phyloP scores from a whole-genome alignment of 2,329 filamentous ascomycete species.

The Ceratocystis albifundus region DNA sequence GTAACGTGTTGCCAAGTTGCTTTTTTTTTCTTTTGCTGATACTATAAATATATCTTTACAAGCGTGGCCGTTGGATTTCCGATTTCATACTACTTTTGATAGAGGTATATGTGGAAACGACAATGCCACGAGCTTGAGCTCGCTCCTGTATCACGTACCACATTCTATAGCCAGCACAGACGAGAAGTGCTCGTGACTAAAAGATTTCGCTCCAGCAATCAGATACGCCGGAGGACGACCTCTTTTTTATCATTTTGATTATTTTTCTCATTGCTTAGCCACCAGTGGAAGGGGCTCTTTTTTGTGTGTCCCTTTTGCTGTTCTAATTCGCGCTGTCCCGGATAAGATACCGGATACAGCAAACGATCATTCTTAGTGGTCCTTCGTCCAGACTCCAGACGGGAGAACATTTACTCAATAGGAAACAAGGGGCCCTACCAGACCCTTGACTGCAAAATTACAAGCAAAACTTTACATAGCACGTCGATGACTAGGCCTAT shows the following conservation, averaged over 20 bases:
- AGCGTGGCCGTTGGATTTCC: background rate
- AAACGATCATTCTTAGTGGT: too few relatives aligned
- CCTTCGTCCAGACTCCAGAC: background rate
- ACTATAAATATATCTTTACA: background rate
- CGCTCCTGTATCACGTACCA: background rate
- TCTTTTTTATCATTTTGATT: conserved; percentile 1
- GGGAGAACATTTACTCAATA: background rate
- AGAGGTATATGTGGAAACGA: background rate
- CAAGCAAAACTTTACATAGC: background rate
- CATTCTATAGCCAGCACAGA: conserved; percentile 2
- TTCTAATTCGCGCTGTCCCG: background rate
- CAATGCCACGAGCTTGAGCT: background rate
- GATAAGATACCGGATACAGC: background rate
- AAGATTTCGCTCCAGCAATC: background rate
- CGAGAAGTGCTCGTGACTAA: background rate
- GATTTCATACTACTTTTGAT: background rate
- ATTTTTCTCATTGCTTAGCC: background rate
- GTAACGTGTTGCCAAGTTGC: background rate
- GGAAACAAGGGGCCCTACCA: background rate
- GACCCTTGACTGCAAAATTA: background rate
- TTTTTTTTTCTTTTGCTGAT: background rate
- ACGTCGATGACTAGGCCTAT: conserved; percentile 7
- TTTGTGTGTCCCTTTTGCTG: background rate
- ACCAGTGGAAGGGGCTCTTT: background rate
- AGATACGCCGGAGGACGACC: background rate